Evolutionary conservation across 768 basidiomycete species (phyloP).

Genomic region (Leccinum arenicola): DNA sequence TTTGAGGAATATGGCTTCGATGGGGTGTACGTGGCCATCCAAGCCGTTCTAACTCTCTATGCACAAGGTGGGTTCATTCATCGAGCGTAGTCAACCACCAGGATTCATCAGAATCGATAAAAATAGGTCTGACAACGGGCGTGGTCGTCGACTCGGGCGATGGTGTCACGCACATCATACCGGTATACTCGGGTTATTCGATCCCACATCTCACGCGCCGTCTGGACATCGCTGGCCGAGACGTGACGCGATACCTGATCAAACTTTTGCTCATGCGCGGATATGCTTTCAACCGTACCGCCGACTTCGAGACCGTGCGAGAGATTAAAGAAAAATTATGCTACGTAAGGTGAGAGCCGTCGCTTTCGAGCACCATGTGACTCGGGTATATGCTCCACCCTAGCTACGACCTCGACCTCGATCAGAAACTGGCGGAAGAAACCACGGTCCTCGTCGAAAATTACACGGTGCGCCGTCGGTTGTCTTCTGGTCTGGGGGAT

Average conservation of each 20-base stretch:
- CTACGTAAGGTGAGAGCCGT: conserved; percentile 76
- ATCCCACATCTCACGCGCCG: conserved; percentile 93
- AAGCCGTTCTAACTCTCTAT: conserved; percentile 96
- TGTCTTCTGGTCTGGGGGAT: not conserved
- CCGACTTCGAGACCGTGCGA: conserved; percentile 98
- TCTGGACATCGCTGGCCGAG: conserved; percentile 95
- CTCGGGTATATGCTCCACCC: not conserved
- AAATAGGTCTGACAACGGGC: conserved; percentile 89
- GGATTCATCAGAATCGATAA: not conserved
- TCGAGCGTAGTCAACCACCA: not conserved
- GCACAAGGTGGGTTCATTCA: conserved; percentile 79
- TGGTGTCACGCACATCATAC: conserved; percentile 98
- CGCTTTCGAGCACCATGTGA: not conserved
- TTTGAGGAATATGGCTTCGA: conserved; percentile 98
- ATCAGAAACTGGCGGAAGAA: conserved; percentile 90
- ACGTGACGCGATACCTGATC: conserved; percentile 98
- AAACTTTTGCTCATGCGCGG: conserved; percentile 99
- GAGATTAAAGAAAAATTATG: conserved; percentile 99
- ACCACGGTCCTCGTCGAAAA: conserved; percentile 95
- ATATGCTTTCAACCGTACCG: conserved; percentile 99
- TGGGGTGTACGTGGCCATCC: conserved; percentile 96
- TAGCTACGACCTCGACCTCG: conserved; percentile 96
- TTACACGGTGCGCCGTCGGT: conserved; percentile 72
- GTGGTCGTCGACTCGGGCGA: conserved; percentile 99
- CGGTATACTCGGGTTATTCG: conserved; percentile 95